Evolutionary conservation across 1,139 yeast genomes (phyloP), one percentile per base, ranked within the genome.

Genomic region (Kodamaea sp.): DNA sequence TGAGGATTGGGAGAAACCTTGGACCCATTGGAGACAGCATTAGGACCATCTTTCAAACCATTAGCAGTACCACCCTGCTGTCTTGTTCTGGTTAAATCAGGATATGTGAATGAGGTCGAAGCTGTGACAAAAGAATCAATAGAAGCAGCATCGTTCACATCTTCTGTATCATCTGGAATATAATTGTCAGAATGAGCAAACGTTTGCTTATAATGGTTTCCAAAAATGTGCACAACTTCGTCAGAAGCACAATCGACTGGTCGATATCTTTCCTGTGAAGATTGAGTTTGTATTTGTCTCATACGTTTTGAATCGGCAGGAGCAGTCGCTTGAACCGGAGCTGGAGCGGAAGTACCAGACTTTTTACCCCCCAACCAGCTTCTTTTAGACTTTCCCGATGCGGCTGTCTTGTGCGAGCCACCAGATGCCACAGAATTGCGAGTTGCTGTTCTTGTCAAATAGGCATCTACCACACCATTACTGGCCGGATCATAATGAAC

Each of bases 41-140:
- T 15, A 20, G 23, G 5, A 10, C 35, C 8, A 11, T 29, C 24
- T 24, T 38, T 36, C 27, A 37, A 10, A 9, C 27, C 35, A 36
- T 8, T 30, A 8, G 24, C n/a, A 3, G 29, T 27, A 34, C 27
- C 27, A 8, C 30, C 31, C 10, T 12, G 24, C n/a, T 15, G 20
- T 15, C 3, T 15, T 3, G 20, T 15, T 15, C 20, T 15, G 20
- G 20, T 15, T 20, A 25, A 36, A 27, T 31, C 46, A 31, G 42
- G 48, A 24, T 55, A 60, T 25, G 63, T 57, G 40, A 67, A 50
- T 3, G 62, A 53, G 20, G 70, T 62, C 10, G 55, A 52, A 3
- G 73, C 74, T 31, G 75, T 69, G 29, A 63, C 62, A 49, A 67
- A 70, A 2, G 71, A 48, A 30, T 64, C 67, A 36, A 67, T 41